Evolutionary conservation across 345 rosid genomes (phyloP).

Genomic region (Trapa bicornis): DNA sequence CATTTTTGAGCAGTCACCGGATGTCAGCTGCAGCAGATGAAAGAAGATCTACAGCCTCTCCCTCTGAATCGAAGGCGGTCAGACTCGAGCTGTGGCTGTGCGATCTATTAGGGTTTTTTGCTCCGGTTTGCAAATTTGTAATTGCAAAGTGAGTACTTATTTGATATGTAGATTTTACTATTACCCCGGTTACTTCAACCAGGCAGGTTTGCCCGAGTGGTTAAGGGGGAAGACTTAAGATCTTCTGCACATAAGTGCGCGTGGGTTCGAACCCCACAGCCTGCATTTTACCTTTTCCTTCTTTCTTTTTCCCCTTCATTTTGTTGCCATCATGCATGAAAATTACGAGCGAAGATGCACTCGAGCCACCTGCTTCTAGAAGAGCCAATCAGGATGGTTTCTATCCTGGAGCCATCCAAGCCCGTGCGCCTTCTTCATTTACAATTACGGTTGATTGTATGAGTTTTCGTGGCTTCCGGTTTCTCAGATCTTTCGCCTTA

Average conservation of each 20-base stretch:
- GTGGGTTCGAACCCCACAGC: constrained; percentile 99
- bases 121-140: too few species aligned
- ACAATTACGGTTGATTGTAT: background rate
- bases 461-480: background rate
- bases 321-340: too few species aligned
- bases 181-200: too few species aligned
- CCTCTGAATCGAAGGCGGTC: background rate
- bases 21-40: background rate
- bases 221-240: constrained; percentile 96
- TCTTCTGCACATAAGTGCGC: constrained; percentile 88
- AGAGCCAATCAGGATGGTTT: constrained; percentile 98
- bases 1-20: constrained; percentile 12
- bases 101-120: background rate
- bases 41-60: background rate
- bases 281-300: constrained; percentile 22
- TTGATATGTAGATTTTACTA: too few species aligned
- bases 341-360: constrained; percentile 43
- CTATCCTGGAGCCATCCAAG: constrained; percentile 92
- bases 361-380: constrained; percentile 87
- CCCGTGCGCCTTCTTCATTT: constrained; percentile 32
- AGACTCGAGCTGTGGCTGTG: background rate
- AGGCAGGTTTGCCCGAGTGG: constrained; percentile 92
- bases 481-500: constrained; percentile 1
- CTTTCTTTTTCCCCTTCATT: too few species aligned
- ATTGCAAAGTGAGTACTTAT: too few species aligned